Percentiles rank a stretch among this genome's conserved stretches.
phyloP scores from a whole-genome alignment of 768 basidiomycete species.

The Tylopilus subfusipes region DNA sequence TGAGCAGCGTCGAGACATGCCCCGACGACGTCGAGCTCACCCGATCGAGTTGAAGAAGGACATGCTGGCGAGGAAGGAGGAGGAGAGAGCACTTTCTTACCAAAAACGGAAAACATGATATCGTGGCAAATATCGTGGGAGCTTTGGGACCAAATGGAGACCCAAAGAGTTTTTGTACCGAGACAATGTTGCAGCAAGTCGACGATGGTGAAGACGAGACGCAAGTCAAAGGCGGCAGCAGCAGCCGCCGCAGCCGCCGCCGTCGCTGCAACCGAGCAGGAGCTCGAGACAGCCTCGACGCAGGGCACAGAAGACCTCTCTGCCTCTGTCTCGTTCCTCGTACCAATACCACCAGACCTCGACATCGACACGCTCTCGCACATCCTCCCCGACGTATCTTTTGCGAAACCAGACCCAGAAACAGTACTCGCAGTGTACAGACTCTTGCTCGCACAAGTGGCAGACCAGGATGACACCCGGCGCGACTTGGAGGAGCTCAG shows the following conservation, averaged over 20 bases:
- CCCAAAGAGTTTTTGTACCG: too few relatives aligned
- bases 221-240: constrained; percentile 55
- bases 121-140: background rate
- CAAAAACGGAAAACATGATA: background rate
- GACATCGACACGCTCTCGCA: constrained; percentile 56
- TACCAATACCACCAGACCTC: constrained; percentile 64
- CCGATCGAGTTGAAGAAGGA: constrained; percentile 83
- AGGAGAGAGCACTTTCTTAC: background rate
- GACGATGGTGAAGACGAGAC: constrained; percentile 48
- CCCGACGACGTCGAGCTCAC: constrained; percentile 38
- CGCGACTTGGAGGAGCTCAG: constrained; percentile 68
- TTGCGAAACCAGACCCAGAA: constrained; percentile 56
- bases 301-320: constrained; percentile 36
- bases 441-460: constrained; percentile 52
- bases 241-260: constrained; percentile 34
- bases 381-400: constrained; percentile 58
- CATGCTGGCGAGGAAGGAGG: constrained; percentile 37
- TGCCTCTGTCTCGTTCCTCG: constrained; percentile 22
- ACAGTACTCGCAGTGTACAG: constrained; percentile 61
- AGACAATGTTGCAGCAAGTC: background rate
- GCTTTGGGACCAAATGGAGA: background rate
- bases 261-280: constrained; percentile 14
- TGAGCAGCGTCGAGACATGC: constrained; percentile 5
- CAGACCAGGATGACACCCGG: constrained; percentile 51
- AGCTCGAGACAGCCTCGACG: constrained; percentile 33